A percentile compares a stretch with the other conserved stretches of the same genome.
Evolutionary conservation across 495 filamentous ascomycete species (phyloP).

Genomic region (Neurospora sp.): DNA sequence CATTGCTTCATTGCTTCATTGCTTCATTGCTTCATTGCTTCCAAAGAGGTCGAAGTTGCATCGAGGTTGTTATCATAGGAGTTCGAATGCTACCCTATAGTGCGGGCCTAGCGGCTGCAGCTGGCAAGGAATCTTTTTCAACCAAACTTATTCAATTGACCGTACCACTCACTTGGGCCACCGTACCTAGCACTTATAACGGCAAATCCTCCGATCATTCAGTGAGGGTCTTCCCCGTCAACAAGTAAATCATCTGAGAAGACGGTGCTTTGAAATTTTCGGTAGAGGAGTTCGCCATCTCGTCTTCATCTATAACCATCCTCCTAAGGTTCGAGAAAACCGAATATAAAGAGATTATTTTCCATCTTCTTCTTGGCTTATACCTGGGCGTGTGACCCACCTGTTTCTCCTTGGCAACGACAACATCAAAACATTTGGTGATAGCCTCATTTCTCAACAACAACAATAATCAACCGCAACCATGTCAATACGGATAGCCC

Average conservation of each 20-base stretch:
- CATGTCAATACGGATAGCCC: slow-evolving; percentile 71
- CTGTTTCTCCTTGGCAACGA: background rate
- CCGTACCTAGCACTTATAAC: background rate
- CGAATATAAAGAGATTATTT: background rate
- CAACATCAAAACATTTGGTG: background rate
- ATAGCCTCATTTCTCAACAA: background rate
- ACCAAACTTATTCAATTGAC: too few species aligned
- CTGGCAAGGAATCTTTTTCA: too few species aligned
- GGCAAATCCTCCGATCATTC: background rate
- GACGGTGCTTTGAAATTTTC: background rate
- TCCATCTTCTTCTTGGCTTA: background rate
- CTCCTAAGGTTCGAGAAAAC: background rate
- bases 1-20: too few species aligned
- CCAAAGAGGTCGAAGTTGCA: too few species aligned
- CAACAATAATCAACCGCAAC: slow-evolving; percentile 34
- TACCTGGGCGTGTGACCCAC: background rate
- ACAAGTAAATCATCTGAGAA: background rate
- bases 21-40: too few species aligned
- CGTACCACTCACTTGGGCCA: too few species aligned
- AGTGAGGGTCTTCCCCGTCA: background rate
- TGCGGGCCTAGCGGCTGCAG: too few species aligned
- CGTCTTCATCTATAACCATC: background rate
- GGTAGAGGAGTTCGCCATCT: background rate
- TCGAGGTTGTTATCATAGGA: too few species aligned
- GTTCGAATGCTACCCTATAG: too few species aligned